phyloP scores from a whole-genome alignment of 225 moss, liverwort and hornwort genomes.

The Polytrichum commune region DNA sequence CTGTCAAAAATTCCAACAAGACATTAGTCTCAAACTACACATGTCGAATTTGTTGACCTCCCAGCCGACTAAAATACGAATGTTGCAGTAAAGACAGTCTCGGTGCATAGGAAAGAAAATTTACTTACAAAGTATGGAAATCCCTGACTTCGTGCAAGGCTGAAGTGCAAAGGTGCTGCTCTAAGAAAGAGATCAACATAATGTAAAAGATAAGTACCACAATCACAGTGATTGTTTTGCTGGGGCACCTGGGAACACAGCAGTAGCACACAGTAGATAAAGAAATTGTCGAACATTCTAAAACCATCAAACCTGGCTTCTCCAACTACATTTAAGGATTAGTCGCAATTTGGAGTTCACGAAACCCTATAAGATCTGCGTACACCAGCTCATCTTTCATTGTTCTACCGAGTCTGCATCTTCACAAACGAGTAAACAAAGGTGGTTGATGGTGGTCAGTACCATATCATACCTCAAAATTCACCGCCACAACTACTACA shows the following conservation, averaged over 20 bases:
- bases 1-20: slow-evolving; percentile 22
- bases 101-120: background rate
- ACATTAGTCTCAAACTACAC: background rate
- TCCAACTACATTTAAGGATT: too few relatives aligned
- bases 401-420: too few relatives aligned
- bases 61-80: background rate
- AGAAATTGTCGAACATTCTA: background rate
- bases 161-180: slow-evolving; percentile 27
- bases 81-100: too few relatives aligned
- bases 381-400: too few relatives aligned
- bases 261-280: slow-evolving; percentile 12
- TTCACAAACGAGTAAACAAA: too few relatives aligned
- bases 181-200: slow-evolving; percentile 39
- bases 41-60: background rate
- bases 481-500: too few relatives aligned
- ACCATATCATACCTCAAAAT: too few relatives aligned
- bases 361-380: too few relatives aligned
- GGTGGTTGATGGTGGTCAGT: too few relatives aligned
- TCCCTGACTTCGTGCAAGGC: slow-evolving; percentile 21
- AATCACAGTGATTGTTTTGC: slow-evolving; percentile 42
- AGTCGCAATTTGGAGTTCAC: too few relatives aligned
- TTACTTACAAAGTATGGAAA: slow-evolving; percentile 40
- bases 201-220: slow-evolving; percentile 40
- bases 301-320: too few relatives aligned
- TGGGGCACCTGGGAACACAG: slow-evolving; percentile 32